Evolutionary conservation across 2,329 filamentous ascomycete species (phyloP), one percentile per base, ranked within the genome.

Genomic region (Neoarthrinium moseri): DNA sequence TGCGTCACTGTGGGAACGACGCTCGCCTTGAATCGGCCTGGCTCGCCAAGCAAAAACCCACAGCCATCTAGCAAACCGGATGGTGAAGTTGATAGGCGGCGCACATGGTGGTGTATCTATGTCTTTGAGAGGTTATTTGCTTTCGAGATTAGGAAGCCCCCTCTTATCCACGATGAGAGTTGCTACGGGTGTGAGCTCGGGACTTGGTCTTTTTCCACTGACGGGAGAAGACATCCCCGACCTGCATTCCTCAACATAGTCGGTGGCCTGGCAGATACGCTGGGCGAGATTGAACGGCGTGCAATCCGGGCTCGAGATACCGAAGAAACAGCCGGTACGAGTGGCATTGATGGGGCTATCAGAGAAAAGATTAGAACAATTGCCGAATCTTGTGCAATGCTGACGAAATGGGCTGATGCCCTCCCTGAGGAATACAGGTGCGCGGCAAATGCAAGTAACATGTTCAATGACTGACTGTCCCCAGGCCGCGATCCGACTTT

Each of bases 91-190:
- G 26, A 46, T 10, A 38, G 45, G 21, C 21, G 33, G 13, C 38
- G 44, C 6, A 47, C 44, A 7, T 49, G 47, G 47, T 43, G 39
- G 43, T 35, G 43, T 26, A 47, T 49, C n/a, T 49, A 43, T 27
- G 47, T 35, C 11, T 47, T 47, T 39, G 47, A 49, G 35, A 47
- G 46, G 44, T 35, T 49, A 11, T 32, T 49, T 22, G 37, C 47
- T 11, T 49, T 49, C 34, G 47, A 49, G 38, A 29, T 49, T 17
- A 44, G 47, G 6, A 15, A 44, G 7, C 39, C 37, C 4, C 39
- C 47, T 13, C 34, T 39, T 18, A 44, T 47, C 10, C 15, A 21
- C 12, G 46, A 48, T 17, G 42, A 38, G 6, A 39, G 37, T 23
- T 45, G 43, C 24, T 32, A 41, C 20, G 38, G 42, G 11, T 18